Base-by-base conservation (phyloP, 2,329 filamentous ascomycete genomes). In the Paraconiothyrium brasiliense region DNA sequence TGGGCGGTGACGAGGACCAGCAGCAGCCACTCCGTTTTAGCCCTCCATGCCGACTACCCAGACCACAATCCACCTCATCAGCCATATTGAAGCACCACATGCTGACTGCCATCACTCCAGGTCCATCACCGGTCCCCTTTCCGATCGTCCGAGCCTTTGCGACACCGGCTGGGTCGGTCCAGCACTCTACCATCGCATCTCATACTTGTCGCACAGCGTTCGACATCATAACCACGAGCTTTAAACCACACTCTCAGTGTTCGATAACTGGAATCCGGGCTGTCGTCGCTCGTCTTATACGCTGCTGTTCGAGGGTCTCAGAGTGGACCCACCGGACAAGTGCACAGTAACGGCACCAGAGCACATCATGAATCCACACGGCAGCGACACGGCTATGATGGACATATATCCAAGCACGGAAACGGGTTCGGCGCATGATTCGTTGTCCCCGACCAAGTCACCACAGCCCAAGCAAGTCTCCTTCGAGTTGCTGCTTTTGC, bases 401-500 rank as follows among this genome's bases (percentile, higher is more conserved):
- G 74, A 75, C 41, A 66, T 76, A 32, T 77, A 78, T 62, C 75
- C 75, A n/a, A 78, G 72, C 47, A 77, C 75, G 11, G 74, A 77
- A 58, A 74, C 69, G 16, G 65, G 65, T 8, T 66, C 70, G 34
- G 68, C 69, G 70, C 73, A 76, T 46, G 73, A 73, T 58, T 71
- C 73, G n/a, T 55, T 77, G 65, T 78, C 75, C 67, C 75, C 76
- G 62, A 75, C 74, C 20, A 78, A 77, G 68, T 64, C 72, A 55
- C 67, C 72, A 60, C 77, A 82, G 66, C 80, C 81, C 61, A 94
- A 93, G 84, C 90, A 89, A 75, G 90, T 94, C 81, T 87, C 90
- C 83, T 94, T 94, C 80, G 89, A 92, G 79, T 85, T 93, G 58
- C 84, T 93, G 58, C 84, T 93, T 69, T 88, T 91, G 71, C 84